Evolutionary conservation across 2,329 filamentous ascomycete species (phyloP), one percentile per base, ranked within the genome.

Genomic region (Trichoderma sp.): DNA sequence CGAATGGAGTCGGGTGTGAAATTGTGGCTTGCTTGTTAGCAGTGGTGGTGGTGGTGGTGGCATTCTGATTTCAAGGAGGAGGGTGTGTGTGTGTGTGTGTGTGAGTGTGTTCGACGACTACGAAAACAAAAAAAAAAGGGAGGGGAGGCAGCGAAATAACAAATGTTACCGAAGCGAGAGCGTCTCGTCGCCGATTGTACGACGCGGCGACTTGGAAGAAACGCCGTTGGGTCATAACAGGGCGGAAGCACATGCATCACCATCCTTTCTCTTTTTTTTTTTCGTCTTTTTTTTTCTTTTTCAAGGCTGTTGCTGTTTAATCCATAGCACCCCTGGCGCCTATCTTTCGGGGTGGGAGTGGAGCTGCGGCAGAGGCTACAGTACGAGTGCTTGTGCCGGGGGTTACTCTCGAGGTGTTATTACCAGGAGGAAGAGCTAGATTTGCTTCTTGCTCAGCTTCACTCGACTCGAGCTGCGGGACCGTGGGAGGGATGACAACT

Each of bases 241-340:
- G 34, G 34, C 35, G 34, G 54, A 61, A 67, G 57, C 48, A 67
- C 48, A 61, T 67, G 57, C 27, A 37, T 37, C 37, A 45, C 39
- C 39, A 45, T 45, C 39, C 39, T 17, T 7, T 25, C 12, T 13
- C 12, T 48, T 25, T 48, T 25, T 50, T 4, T 2, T 17, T 52
- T 52, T 27, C 15, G 22, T 52, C 48, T 52, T 12, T 52, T 52
- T 10, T 52, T 22, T 52, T 22, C 27, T 12, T 52, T 52, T 10
- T 52, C 48, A 25, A 8, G 19, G 12, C 9, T 52, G 2, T 22
- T 48, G n/a, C n/a, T n/a, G n/a, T 27, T 3, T 15, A 57, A 12
- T 12, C 12, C 39, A 52, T 29, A 35, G 15, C 50, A 29, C 52
- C 61, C 61, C 52, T 59, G 57, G 48, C 35, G 57, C 25, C 48